These are phyloP conservation scores for Mycena rosella DNA, from an alignment of 768 basidiomycete genomes.

Conservation along the genomic window DNA sequence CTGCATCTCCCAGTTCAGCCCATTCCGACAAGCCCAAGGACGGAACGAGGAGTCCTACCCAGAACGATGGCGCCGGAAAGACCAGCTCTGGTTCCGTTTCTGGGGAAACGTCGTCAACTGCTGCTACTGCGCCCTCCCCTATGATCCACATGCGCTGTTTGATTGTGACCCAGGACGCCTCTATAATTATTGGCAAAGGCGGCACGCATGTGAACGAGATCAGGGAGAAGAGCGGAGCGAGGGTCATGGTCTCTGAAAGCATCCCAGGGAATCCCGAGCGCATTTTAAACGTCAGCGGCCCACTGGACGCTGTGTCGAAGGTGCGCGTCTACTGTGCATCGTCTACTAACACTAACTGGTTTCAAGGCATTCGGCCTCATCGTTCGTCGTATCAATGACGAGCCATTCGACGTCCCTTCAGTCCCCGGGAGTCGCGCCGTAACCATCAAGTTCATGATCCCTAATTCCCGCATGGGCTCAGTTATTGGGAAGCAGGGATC, in stretches of 20 bases:
- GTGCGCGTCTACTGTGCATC: slow-evolving; percentile 55
- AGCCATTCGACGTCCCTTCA: slow-evolving; percentile 97
- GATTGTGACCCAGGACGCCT: slow-evolving; percentile 99
- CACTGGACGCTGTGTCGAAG: slow-evolving; percentile 99
- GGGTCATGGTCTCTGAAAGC: slow-evolving; percentile 97
- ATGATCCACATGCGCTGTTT: slow-evolving; percentile 98
- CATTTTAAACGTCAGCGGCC: slow-evolving; percentile 95
- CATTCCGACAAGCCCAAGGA: slow-evolving; percentile 59
- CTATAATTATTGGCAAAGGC: slow-evolving; percentile 97
- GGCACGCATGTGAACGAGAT: slow-evolving; percentile 99
- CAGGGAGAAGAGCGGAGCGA: slow-evolving; percentile 95
- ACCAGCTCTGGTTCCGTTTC: slow-evolving; percentile 63
- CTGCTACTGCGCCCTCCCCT: slow-evolving; percentile 72
- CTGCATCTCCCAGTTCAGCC: slow-evolving; percentile 64
- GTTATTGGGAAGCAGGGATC: slow-evolving; percentile 98
- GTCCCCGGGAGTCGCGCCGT: slow-evolving; percentile 98
- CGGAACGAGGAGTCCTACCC: slow-evolving; percentile 51
- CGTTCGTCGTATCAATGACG: slow-evolving; percentile 98
- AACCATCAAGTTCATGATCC: slow-evolving; percentile 99
- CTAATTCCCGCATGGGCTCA: slow-evolving; percentile 98
- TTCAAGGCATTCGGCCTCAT: slow-evolving; percentile 96
- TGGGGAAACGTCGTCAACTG: slow-evolving; percentile 62
- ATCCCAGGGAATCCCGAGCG: slow-evolving; percentile 99
- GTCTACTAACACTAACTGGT: slow-evolving; percentile 7
- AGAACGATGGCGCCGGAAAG: slow-evolving; percentile 51